Percentiles rank a stretch among this genome's conserved stretches.
Conservation (phyloP, 2,329 filamentous ascomycete genomes). For the Nannizziopsis barbatae region DNA sequence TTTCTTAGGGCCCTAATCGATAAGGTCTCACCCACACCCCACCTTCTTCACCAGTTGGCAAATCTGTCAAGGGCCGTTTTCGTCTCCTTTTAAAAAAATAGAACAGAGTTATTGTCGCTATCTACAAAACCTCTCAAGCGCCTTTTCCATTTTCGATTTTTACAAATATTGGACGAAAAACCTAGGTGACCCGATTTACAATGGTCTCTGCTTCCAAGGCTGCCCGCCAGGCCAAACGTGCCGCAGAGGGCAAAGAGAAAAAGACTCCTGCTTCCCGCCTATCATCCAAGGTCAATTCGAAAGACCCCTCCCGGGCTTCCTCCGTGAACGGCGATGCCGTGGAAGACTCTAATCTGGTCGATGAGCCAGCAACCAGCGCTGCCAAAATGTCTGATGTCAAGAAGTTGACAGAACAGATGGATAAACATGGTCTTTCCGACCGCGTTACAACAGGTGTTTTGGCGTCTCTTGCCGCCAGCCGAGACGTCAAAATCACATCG, state of each 20-base stretch:
- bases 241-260: constrained; percentile 60
- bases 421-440: constrained; percentile 91
- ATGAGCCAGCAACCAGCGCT: constrained; percentile 57
- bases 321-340: constrained; percentile 58
- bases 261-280: constrained; percentile 63
- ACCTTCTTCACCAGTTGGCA: constrained; percentile 17
- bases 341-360: constrained; percentile 54
- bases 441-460: constrained; percentile 97
- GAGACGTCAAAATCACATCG: constrained; percentile 95
- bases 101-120: not conserved
- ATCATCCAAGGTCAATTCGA: constrained; percentile 55
- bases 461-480: constrained; percentile 68
- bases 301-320: constrained; percentile 50
- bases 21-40: constrained; percentile 26
- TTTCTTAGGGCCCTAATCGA: constrained; percentile 28
- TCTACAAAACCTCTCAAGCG: constrained; percentile 7
- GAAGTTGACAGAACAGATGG: constrained; percentile 83
- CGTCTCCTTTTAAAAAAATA: constrained; percentile 1
- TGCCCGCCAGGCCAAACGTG: constrained; percentile 55
- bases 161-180: constrained; percentile 16
- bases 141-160: constrained; percentile 17
- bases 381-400: constrained; percentile 71
- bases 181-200: constrained; percentile 17
- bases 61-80: constrained; percentile 12
- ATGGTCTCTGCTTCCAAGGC: constrained; percentile 62